phyloP scores from a whole-genome alignment of 768 basidiomycete species.

The Hygrocybe coccinea region DNA sequence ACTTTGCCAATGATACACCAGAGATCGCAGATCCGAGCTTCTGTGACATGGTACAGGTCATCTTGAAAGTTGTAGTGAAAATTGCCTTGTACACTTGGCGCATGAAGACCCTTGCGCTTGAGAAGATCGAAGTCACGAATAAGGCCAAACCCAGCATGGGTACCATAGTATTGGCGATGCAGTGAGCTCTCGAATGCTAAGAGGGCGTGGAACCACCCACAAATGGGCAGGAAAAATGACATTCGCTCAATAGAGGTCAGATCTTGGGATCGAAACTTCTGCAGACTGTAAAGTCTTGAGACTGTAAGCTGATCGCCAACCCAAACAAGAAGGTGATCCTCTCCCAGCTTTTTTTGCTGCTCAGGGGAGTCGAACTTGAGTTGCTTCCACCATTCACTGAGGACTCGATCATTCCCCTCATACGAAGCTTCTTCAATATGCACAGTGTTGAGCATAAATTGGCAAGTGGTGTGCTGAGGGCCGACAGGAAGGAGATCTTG shows the following conservation, averaged over 20 bases:
- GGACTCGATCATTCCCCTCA: slow-evolving; percentile 30
- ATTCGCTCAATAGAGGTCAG: slow-evolving; percentile 35
- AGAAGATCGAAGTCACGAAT: slow-evolving; percentile 30
- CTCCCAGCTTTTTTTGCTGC: slow-evolving; percentile 22
- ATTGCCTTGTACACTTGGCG: slow-evolving; percentile 24
- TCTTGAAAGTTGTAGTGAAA: slow-evolving; percentile 36
- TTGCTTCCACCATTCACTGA: slow-evolving; percentile 31
- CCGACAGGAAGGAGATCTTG: slow-evolving; percentile 22
- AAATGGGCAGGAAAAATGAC: slow-evolving; percentile 28
- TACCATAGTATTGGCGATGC: slow-evolving; percentile 39
- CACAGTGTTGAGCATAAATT: slow-evolving; percentile 34
- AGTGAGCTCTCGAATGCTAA: slow-evolving; percentile 40
- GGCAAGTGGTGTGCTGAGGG: slow-evolving; percentile 22
- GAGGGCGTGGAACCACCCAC: slow-evolving; percentile 40
- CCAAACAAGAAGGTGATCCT: slow-evolving; percentile 22
- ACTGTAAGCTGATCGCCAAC: slow-evolving; percentile 38
- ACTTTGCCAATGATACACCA: slow-evolving; percentile 28
- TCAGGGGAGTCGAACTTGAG: slow-evolving; percentile 17
- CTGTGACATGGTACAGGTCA: slow-evolving; percentile 30
- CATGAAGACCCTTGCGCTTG: slow-evolving; percentile 26
- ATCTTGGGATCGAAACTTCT: slow-evolving; percentile 33
- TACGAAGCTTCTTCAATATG: slow-evolving; percentile 39
- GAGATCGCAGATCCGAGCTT: slow-evolving; percentile 34
- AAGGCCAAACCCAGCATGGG: slow-evolving; percentile 23
- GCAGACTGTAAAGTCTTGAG: slow-evolving; percentile 34